These are phyloP conservation scores for Cryptococcus neoformans DNA, from an alignment of 1,284 basidiomycete genomes.

Conservation along the genomic window DNA sequence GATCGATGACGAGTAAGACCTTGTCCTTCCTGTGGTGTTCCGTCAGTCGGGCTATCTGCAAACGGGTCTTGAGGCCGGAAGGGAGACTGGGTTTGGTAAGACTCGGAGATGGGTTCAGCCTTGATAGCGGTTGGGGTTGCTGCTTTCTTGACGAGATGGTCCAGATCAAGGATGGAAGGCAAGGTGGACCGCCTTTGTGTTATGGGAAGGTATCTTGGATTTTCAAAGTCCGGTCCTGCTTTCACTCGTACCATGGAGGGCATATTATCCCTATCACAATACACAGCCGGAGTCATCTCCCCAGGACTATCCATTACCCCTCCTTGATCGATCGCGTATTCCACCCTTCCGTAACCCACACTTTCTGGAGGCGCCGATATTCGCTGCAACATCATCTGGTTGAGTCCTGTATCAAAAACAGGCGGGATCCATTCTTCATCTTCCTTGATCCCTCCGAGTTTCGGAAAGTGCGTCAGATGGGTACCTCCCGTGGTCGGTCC, in stretches of 20 bases:
- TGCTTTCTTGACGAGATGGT: constrained; percentile 1
- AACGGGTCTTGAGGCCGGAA: too few relatives aligned
- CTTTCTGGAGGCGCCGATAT: not conserved
- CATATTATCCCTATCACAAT: not conserved
- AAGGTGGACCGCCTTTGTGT: constrained; percentile 7
- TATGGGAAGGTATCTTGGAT: too few relatives aligned
- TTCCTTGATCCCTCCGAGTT: constrained; percentile 5
- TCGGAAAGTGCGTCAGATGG: not conserved
- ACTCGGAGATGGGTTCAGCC: not conserved
- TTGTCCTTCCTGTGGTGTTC: too few relatives aligned
- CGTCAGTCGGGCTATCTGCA: too few relatives aligned
- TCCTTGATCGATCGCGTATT: constrained; percentile 9
- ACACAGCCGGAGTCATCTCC: constrained; percentile 7
- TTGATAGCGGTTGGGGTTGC: not conserved
- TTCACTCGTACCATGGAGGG: not conserved
- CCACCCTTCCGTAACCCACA: not conserved
- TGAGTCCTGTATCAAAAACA: not conserved
- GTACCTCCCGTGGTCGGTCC: constrained; percentile 6
- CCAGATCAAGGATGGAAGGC: constrained; percentile 21
- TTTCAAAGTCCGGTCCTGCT: not conserved
- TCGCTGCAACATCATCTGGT: not conserved
- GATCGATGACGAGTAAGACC: too few relatives aligned
- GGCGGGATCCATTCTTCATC: constrained; percentile 4
- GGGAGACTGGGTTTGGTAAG: not conserved
- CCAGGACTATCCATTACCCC: constrained; percentile 7